These are phyloP conservation scores for Fusarium devonianum DNA, from an alignment of 2,329 filamentous ascomycete genomes.

Conservation along the genomic window DNA sequence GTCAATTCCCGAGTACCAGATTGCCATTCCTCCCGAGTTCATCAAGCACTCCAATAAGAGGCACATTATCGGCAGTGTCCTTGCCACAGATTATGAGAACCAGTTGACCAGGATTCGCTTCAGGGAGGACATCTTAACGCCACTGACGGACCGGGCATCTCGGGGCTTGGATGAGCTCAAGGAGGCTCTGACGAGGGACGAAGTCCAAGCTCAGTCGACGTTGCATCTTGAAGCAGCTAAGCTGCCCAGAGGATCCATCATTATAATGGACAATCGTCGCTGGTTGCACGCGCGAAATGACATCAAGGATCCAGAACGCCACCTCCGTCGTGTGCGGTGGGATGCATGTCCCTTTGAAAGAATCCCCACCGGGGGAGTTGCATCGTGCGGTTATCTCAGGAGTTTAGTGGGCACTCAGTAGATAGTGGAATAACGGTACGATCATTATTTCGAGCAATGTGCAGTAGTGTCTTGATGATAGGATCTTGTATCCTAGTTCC, in stretches of 20 bases:
- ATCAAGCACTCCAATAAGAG: constrained; percentile 38
- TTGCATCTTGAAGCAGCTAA: constrained; percentile 40
- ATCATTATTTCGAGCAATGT: too few species aligned
- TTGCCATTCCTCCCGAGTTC: constrained; percentile 47
- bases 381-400: neutral
- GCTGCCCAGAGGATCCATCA: constrained; percentile 40
- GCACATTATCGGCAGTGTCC: constrained; percentile 37
- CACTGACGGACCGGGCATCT: constrained; percentile 35
- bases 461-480: too few species aligned
- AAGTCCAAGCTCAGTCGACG: constrained; percentile 19
- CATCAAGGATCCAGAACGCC: constrained; percentile 45
- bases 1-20: constrained; percentile 41
- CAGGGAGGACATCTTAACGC: constrained; percentile 44
- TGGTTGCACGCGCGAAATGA: constrained; percentile 47
- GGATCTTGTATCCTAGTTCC: too few species aligned
- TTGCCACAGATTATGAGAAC: constrained; percentile 10
- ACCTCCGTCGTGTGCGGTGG: constrained; percentile 48
- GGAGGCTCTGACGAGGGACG: constrained; percentile 17
- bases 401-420: too few species aligned
- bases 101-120: constrained; percentile 40
- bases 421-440: too few species aligned
- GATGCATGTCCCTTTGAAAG: constrained; percentile 41
- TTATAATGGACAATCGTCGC: constrained; percentile 47
- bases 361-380: neutral
- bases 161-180: constrained; percentile 40